phyloP scores from a whole-genome alignment of 352 stramenopile species.

The Phytopythium litorale region DNA sequence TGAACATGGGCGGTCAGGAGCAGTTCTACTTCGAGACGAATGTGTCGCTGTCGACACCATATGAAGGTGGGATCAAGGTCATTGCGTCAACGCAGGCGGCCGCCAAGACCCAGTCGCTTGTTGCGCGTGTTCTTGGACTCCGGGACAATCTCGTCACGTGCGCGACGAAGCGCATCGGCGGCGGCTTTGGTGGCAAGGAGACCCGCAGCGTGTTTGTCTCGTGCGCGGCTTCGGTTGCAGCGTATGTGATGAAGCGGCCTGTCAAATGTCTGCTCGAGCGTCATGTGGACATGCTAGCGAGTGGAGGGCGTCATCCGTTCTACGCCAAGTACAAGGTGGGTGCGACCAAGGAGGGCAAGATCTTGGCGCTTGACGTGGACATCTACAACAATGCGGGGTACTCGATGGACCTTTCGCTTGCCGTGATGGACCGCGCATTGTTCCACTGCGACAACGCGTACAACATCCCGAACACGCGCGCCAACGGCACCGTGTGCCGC shows the following conservation, averaged over 20 bases:
- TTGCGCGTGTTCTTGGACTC: constrained; percentile 90
- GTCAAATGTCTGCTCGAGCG: constrained; percentile 91
- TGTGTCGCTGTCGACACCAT: constrained; percentile 67
- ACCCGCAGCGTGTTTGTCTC: constrained; percentile 91
- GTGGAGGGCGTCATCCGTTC: constrained; percentile 92
- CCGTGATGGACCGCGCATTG: constrained; percentile 93
- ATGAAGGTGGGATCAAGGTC: constrained; percentile 91
- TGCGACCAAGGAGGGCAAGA: constrained; percentile 73
- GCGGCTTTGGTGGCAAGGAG: constrained; percentile 97
- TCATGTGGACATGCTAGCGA: constrained; percentile 95
- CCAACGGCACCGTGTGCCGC: constrained; percentile 88
- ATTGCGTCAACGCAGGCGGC: constrained; percentile 93
- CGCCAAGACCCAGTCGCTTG: constrained; percentile 91
- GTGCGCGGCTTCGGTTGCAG: constrained; percentile 88
- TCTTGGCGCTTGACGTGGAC: constrained; percentile 89
- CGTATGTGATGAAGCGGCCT: constrained; percentile 82
- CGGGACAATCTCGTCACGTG: constrained; percentile 89
- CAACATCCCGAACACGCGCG: constrained; percentile 90
- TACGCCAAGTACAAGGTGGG: constrained; percentile 93
- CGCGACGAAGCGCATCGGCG: constrained; percentile 93
- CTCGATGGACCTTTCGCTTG: constrained; percentile 92
- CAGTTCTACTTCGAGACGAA: constrained; percentile 97
- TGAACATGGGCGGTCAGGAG: constrained; percentile 91
- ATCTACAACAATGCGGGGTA: constrained; percentile 95
- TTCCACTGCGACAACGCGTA: constrained; percentile 96